Evolutionary conservation across 2,329 filamentous ascomycete species (phyloP).

Genomic region (Diaporthe helianthi): DNA sequence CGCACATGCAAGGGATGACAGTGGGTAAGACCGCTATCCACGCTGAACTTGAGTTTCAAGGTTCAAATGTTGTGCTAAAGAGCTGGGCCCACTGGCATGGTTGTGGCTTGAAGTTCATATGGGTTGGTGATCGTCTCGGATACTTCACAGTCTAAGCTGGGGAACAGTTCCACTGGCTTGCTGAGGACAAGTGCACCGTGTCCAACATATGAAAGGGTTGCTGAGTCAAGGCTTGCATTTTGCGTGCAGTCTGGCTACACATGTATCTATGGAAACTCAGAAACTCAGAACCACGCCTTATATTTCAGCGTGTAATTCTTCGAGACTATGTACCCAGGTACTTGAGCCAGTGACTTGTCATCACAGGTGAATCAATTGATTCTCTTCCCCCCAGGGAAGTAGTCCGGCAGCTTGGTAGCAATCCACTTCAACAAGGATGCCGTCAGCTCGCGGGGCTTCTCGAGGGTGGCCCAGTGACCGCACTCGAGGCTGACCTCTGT

Average conservation of each 20-base stretch:
- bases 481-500: constrained; percentile 45
- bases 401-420: constrained; percentile 12
- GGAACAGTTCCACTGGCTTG: background rate
- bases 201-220: background rate
- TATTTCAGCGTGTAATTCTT: background rate
- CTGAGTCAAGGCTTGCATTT: background rate
- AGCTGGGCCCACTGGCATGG: background rate
- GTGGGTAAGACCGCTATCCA: background rate
- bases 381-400: background rate
- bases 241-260: background rate
- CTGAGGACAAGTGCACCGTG: background rate
- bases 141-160: background rate
- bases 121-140: background rate
- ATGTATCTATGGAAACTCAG: too few relatives aligned
- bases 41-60: background rate
- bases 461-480: constrained; percentile 47
- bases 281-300: background rate
- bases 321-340: background rate
- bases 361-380: background rate
- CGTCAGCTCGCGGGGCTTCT: constrained; percentile 38
- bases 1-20: background rate
- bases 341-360: background rate
- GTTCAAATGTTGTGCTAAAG: background rate
- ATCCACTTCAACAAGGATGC: constrained; percentile 40
- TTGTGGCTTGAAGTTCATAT: background rate